Base-by-base conservation (phyloP, 306 rosid species). In the Malus sylvestris region DNA sequence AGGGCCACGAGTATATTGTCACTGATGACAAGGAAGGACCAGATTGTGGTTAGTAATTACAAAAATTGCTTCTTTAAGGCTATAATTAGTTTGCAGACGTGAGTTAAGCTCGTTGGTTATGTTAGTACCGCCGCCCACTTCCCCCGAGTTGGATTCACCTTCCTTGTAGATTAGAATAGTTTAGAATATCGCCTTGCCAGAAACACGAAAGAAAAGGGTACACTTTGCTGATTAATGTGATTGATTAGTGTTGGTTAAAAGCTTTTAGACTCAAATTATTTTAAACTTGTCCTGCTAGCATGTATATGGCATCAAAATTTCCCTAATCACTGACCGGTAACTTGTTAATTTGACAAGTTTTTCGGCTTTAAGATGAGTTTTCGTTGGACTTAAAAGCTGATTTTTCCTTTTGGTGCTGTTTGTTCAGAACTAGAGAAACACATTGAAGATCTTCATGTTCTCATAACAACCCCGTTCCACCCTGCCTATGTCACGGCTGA, bases 401-500 rank as follows among this genome's bases (percentile, higher is more conserved):
- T 33, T 70, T 40, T 78, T 70, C 27, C 27, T 80, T 68, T 52
- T 32, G 45, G 29, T 83, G 70, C 73, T 10, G 0, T 74, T 67
- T n/a, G 78, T 68, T 2, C 89, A 95, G 98, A 84, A 68, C 98
- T 92, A 57, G 98, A 95, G 80, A 92, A 88, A 73, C 97, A 95
- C 75, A 86, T 95, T 78, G 88, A 86, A 64, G 98, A 92, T 76
- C 88, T 90, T 42, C 89, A 95, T 75, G 98, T 95, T 72, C 91
- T 95, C 78, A 95, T 95, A 75, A 78, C 97, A 2, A 95, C 98
- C 3, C 98, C 98, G 16, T 95, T 95, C 86, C 98, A 95, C 70
- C 98, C 98, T 7, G 98, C 98, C 51, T 95, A 95, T 75, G 97
- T 95, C 49, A 95, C 98, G 2, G 98, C 96, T 0, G 98, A 92